Percentiles rank a stretch among this genome's conserved stretches.
phyloP scores from a whole-genome alignment of 495 filamentous ascomycete genomes.

The Aspergillus bertholletiae region DNA sequence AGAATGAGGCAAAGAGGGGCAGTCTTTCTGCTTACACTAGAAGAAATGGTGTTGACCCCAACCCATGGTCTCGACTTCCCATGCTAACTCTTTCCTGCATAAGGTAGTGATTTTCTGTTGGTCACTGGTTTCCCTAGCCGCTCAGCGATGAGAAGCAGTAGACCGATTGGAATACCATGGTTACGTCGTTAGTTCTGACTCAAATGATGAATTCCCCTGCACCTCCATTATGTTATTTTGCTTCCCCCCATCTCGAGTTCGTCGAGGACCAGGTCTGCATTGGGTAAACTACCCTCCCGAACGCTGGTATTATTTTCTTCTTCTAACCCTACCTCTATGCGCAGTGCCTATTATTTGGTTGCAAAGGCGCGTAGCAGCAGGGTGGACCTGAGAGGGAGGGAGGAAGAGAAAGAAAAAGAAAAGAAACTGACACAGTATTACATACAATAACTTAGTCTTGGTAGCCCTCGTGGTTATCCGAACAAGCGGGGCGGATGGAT shows the following conservation, averaged over 20 bases:
- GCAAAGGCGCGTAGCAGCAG: not conserved
- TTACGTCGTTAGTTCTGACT: not conserved
- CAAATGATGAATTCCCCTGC: not conserved
- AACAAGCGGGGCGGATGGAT: slow-evolving; percentile 15
- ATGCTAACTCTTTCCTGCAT: not conserved
- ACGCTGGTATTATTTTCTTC: not conserved
- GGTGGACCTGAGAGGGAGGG: slow-evolving; percentile 2
- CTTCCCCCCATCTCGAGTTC: not conserved
- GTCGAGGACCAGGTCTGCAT: not conserved
- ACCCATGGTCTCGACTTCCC: not conserved
- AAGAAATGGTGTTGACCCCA: not conserved
- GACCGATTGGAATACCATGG: slow-evolving; percentile 2
- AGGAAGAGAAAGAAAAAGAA: too few relatives aligned
- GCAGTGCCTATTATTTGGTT: not conserved
- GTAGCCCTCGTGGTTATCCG: slow-evolving; percentile 22
- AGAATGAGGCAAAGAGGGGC: not conserved
- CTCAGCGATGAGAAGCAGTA: slow-evolving; percentile 1
- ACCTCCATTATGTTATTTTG: not conserved
- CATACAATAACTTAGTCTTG: slow-evolving; percentile 12
- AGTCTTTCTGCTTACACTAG: not conserved
- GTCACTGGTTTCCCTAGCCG: not conserved
- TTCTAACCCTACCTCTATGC: not conserved
- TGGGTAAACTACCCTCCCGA: not conserved
- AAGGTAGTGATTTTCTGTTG: slow-evolving; percentile 4
- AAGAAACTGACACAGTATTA: slow-evolving; percentile 7